These are phyloP conservation scores for Penicillium italicum DNA, from an alignment of 2,329 filamentous ascomycete species.

Conservation along the genomic window DNA sequence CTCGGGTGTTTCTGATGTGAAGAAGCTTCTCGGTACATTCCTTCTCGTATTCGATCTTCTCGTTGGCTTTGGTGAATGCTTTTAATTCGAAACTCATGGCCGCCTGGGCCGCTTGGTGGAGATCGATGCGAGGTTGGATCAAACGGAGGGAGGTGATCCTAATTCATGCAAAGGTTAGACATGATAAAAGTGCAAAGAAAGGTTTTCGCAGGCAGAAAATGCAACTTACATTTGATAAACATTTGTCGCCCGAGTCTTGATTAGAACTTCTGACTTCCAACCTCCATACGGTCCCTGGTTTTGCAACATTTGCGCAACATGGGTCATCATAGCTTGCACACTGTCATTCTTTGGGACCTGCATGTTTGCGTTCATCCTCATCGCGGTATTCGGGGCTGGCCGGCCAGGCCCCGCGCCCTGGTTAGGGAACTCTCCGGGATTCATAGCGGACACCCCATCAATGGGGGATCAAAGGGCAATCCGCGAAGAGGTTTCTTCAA, in stretches of 20 bases:
- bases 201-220: background rate
- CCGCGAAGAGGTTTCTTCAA: conserved; percentile 28
- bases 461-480: conserved; percentile 37
- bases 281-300: conserved; percentile 43
- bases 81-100: conserved; percentile 46
- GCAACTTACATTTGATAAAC: conserved; percentile 44
- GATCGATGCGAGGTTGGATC: conserved; percentile 42
- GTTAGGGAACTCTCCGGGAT: conserved; percentile 41
- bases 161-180: conserved; percentile 10
- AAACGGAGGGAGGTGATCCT: conserved; percentile 47
- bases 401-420: conserved; percentile 34
- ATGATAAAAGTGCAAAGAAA: background rate
- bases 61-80: conserved; percentile 41
- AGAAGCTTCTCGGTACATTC: conserved; percentile 44
- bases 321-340: conserved; percentile 35
- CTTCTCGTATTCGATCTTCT: conserved; percentile 44
- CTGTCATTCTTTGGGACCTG: conserved; percentile 35
- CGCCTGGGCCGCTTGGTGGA: conserved; percentile 38
- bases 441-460: conserved; percentile 42
- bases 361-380: conserved; percentile 32
- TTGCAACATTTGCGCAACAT: conserved; percentile 41
- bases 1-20: conserved; percentile 45
- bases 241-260: conserved; percentile 41
- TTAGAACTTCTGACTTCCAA: conserved; percentile 43
- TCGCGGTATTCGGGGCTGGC: conserved; percentile 5